phyloP scores from a whole-genome alignment of 2,329 filamentous ascomycete species.

The Cladophialophora immunda region DNA sequence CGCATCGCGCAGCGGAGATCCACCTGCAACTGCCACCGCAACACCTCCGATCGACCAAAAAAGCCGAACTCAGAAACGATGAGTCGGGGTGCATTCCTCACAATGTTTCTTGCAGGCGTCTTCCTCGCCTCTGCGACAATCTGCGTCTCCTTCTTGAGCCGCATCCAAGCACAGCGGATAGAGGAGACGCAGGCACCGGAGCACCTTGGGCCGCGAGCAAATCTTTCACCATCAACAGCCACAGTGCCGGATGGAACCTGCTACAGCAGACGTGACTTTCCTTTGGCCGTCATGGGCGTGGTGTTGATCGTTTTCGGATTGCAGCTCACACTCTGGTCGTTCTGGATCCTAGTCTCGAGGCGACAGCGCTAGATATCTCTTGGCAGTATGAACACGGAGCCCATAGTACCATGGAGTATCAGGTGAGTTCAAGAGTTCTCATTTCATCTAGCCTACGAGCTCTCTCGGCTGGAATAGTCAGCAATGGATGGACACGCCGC shows the following conservation, averaged over 20 bases:
- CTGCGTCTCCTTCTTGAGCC: neutral
- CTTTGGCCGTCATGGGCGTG: slow-evolving; percentile 5
- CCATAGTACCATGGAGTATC: neutral
- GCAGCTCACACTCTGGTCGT: slow-evolving; percentile 12
- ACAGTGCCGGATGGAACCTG: neutral
- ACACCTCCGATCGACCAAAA: too few species aligned
- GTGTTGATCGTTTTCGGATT: neutral
- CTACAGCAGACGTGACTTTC: neutral
- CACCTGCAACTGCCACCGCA: too few species aligned
- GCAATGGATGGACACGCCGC: neutral
- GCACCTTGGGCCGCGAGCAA: neutral
- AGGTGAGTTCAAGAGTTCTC: neutral
- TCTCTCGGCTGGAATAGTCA: neutral
- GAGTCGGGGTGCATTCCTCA: neutral
- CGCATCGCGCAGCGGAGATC: too few species aligned
- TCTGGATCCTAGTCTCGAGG: slow-evolving; percentile 8
- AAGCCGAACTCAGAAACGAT: too few species aligned
- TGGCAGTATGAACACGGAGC: neutral
- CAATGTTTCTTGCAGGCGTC: neutral
- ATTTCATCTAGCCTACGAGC: neutral
- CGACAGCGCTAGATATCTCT: neutral
- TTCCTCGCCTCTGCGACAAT: neutral
- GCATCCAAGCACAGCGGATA: neutral
- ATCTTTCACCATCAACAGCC: neutral
- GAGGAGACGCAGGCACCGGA: neutral